Percentiles rank a stretch among this genome's conserved stretches.
Evolutionary conservation across 2,329 filamentous ascomycete genomes (phyloP).

Genomic region (Leptographium wingfieldii): DNA sequence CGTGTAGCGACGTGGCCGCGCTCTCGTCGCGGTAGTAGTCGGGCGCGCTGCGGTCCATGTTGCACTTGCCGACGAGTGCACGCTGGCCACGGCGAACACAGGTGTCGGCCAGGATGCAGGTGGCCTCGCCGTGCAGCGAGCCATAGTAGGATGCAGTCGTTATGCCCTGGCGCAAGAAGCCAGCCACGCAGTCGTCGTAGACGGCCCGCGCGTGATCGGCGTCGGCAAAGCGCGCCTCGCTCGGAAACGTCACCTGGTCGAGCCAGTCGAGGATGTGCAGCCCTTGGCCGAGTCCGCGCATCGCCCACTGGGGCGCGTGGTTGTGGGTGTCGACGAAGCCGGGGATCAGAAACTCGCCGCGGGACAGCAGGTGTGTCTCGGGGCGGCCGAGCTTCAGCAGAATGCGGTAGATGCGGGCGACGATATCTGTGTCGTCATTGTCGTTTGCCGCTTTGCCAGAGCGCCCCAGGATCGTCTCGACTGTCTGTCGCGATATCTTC

Average conservation of each 20-base stretch:
- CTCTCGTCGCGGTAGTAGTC: conserved; percentile 25
- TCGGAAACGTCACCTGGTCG: conserved; percentile 48
- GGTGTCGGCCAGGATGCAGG: conserved; percentile 40
- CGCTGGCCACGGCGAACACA: conserved; percentile 42
- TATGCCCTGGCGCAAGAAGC: conserved; percentile 47
- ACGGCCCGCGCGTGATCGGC: conserved; percentile 35
- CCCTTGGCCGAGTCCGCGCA: conserved; percentile 35
- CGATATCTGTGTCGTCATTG: not conserved
- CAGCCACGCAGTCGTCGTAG: conserved; percentile 40
- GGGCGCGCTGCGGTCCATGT: conserved; percentile 46
- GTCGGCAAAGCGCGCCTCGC: conserved; percentile 48
- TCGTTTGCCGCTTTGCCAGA: not conserved
- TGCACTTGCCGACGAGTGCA: conserved; percentile 49
- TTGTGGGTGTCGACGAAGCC: conserved; percentile 57
- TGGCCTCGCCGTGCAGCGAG: conserved; percentile 42
- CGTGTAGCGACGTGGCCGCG: conserved; percentile 32
- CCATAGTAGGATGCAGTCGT: conserved; percentile 51
- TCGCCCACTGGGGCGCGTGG: conserved; percentile 47
- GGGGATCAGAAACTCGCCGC: conserved; percentile 41
- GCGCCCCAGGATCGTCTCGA: not conserved
- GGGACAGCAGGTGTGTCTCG: conserved; percentile 19
- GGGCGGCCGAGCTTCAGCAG: conserved; percentile 4
- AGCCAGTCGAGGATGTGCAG: conserved; percentile 51
- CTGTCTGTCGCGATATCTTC: not conserved
- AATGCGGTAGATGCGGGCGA: not conserved